These are phyloP conservation scores for Drechslerella dactyloides DNA, from an alignment of 2,329 filamentous ascomycete species.

Conservation along the genomic window DNA sequence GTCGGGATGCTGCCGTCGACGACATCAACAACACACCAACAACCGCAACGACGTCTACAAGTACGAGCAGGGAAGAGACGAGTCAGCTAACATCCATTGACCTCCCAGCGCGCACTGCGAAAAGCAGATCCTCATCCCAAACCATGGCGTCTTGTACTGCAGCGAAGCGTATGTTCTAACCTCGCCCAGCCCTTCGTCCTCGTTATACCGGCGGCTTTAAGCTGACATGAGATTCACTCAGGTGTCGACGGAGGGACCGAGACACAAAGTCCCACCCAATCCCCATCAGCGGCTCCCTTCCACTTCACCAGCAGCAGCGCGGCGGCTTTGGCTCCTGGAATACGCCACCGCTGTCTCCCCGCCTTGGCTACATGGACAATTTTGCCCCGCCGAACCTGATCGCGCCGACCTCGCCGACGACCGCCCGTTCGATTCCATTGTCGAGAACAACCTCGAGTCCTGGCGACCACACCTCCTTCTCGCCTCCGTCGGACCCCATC, in stretches of 20 bases:
- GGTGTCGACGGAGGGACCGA: conserved; percentile 40
- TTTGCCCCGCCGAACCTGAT: conserved; percentile 47
- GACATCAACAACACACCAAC: background rate
- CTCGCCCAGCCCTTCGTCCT: no score
- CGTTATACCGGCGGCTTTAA: background rate
- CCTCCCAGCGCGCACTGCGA: conserved; percentile 54
- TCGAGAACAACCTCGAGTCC: conserved; percentile 38
- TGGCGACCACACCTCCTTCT: conserved; percentile 30
- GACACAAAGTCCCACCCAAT: conserved; percentile 40
- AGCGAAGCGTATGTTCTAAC: conserved; percentile 45
- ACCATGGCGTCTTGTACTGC: conserved; percentile 54
- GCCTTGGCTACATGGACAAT: conserved; percentile 32
- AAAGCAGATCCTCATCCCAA: conserved; percentile 55
- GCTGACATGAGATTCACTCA: conserved; percentile 13
- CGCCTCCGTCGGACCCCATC: conserved; percentile 49
- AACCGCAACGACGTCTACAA: conserved; percentile 11
- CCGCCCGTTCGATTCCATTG: conserved; percentile 37
- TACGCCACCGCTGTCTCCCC: conserved; percentile 46
- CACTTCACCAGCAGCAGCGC: conserved; percentile 26
- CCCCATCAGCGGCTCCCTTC: conserved; percentile 40
- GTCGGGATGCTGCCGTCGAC: background rate
- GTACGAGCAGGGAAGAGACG: background rate
- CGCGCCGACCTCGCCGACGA: conserved; percentile 45
- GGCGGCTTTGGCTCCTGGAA: conserved; percentile 44
- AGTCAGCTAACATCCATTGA: conserved; percentile 38